Percentiles rank a stretch among this genome's conserved stretches.
Evolutionary conservation across 1,139 yeast species (phyloP).

Genomic region (Pichia sp.): DNA sequence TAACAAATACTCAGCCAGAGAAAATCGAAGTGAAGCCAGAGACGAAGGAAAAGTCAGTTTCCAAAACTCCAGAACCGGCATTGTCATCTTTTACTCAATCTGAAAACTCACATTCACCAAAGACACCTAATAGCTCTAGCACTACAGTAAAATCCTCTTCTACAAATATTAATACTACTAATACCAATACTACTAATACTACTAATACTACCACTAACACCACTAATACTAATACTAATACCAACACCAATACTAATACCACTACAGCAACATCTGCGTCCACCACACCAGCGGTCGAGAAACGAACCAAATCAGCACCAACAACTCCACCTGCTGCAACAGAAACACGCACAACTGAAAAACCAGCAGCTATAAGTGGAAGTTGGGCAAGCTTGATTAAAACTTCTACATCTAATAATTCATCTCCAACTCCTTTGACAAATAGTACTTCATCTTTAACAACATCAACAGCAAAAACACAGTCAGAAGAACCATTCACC

Average conservation of each 20-base stretch:
- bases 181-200: not conserved
- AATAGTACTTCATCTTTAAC: not conserved
- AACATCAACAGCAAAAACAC: not conserved
- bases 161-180: not conserved
- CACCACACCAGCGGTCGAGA: not conserved
- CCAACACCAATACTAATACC: not conserved
- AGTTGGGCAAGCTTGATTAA: slow-evolving; percentile 1
- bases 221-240: not conserved
- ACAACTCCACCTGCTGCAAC: not conserved
- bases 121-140: not conserved
- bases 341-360: not conserved
- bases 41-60: not conserved
- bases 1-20: not conserved
- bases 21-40: not conserved
- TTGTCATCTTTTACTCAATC: not conserved
- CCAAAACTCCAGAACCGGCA: not conserved
- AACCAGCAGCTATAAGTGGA: not conserved
- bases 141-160: not conserved
- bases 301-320: not conserved
- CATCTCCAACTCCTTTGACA: not conserved
- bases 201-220: not conserved
- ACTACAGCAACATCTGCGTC: not conserved
- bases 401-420: not conserved
- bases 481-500: not conserved
- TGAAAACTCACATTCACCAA: not conserved